These are phyloP conservation scores for Silene noctiflora DNA, from an alignment of 179 eudicot species.

Conservation along the genomic window DNA sequence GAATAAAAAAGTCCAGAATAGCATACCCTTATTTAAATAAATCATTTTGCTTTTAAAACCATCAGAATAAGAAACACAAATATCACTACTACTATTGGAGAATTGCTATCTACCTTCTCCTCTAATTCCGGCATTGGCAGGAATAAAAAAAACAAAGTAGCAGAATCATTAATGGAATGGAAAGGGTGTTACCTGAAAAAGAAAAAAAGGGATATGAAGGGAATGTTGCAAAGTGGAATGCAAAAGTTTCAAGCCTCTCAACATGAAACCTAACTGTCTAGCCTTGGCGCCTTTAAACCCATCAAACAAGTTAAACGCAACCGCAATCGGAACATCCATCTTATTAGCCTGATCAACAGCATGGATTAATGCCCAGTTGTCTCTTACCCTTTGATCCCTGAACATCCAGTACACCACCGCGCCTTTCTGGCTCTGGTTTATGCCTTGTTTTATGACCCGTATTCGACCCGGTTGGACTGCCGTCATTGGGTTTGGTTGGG, in stretches of 20 bases:
- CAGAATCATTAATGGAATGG: too few species aligned
- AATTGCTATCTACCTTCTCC: too few species aligned
- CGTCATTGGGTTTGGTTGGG: conserved; percentile 17
- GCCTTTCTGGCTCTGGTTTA: conserved; percentile 34
- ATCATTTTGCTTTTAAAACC: too few species aligned
- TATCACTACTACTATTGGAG: too few species aligned
- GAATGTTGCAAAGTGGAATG: conserved; percentile 33
- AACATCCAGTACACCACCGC: conserved; percentile 99
- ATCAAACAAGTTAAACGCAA: conserved; percentile 83
- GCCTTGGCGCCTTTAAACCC: conserved; percentile 85
- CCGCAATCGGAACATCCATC: conserved; percentile 62
- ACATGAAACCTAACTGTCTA: conserved; percentile 83
- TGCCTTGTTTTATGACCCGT: conserved; percentile 52
- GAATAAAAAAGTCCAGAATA: too few species aligned
- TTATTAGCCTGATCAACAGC: conserved; percentile 84
- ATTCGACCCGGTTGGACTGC: conserved; percentile 61
- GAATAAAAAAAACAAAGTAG: too few species aligned
- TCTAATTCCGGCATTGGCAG: too few species aligned
- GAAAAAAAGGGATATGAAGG: conserved; percentile 66
- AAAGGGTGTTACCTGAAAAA: conserved; percentile 49
- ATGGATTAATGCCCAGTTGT: conserved; percentile 96
- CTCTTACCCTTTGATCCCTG: conserved; percentile 85
- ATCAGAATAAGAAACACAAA: too few species aligned
- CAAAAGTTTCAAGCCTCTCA: conserved; percentile 61
- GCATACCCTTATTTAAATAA: too few species aligned